Evolutionary conservation across 768 basidiomycete species (phyloP), one percentile per base, ranked within the genome.

Genomic region (Leccinum imitatum): DNA sequence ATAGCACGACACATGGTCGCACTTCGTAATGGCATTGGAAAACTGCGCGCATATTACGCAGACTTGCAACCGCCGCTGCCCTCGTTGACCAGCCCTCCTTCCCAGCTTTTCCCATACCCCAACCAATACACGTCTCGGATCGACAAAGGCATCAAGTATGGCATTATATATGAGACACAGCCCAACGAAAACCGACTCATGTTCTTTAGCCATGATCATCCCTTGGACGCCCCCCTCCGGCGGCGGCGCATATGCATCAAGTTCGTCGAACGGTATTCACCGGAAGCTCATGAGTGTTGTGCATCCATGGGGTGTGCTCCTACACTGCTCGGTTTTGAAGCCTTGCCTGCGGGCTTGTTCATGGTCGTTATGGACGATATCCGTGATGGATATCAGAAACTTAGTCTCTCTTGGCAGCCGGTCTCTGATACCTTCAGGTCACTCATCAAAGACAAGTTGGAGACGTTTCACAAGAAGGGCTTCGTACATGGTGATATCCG

Each of bases 291-390:
- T 50, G n/a, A 52, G 19, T 48, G 51, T 21, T 63, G 58, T 59
- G 68, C 66, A 25, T 55, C 33, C 13, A 19, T 62, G 37, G 71
- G 66, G 3, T 62, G 46, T 63, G 75, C 75, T 15, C 75, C 73
- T 3, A 57, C 19, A 33, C 59, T 77, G 17, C 48, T 57, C 35
- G 71, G 65, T 17, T 67, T 71, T 53, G 66, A 74, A 33, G 15
- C 15, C 13, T 46, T 76, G 10, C 55, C 67, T 39, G 76, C 72
- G 23, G 70, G 72, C 27, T 72, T 69, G 70, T 69, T 23, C 56
- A 70, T 75, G 71, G 73, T 75, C 0, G 66, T 75, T 23, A 76
- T 77, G 74, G 73, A 75, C 19, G 50, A 27, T 30, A 21, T 48
- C 23, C 14, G 47, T 23, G 10, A 48, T 7, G 11, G 31, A 31